phyloP scores from a whole-genome alignment of 495 filamentous ascomycete species.

The Hyaloscypha finlandica region DNA sequence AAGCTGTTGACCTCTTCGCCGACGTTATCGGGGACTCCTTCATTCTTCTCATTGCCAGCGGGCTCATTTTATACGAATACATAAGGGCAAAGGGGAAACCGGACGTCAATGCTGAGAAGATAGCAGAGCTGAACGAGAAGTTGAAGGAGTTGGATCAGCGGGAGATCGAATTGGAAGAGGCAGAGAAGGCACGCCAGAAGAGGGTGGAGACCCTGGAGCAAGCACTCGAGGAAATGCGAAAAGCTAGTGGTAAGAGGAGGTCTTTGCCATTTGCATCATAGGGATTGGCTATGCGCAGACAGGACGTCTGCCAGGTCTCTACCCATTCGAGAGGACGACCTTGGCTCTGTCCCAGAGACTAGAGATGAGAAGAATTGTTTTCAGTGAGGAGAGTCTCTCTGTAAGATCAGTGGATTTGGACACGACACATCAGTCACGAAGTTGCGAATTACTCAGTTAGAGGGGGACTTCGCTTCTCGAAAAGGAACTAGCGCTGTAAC shows the following conservation, averaged over 20 bases:
- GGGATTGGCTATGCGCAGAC: neutral
- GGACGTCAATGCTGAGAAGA: conserved; percentile 62
- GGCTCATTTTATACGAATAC: conserved; percentile 80
- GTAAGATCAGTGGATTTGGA: conserved; percentile 3
- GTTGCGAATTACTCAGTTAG: neutral
- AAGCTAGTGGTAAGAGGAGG: conserved; percentile 50
- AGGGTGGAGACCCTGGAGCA: conserved; percentile 69
- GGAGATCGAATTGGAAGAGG: conserved; percentile 65
- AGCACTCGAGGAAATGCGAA: conserved; percentile 61
- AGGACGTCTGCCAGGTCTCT: neutral
- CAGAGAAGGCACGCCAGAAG: conserved; percentile 56
- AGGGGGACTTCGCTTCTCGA: conserved; percentile 4
- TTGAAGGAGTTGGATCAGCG: conserved; percentile 57
- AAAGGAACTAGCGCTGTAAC: conserved; percentile 3
- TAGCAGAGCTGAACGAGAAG: conserved; percentile 71
- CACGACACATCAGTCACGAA: neutral
- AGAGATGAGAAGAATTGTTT: neutral
- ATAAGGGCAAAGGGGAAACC: conserved; percentile 72
- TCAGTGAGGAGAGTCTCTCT: neutral
- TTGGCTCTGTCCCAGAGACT: neutral
- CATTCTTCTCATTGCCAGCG: conserved; percentile 77
- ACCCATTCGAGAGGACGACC: neutral
- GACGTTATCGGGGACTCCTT: conserved; percentile 93
- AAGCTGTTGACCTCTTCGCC: conserved; percentile 94
- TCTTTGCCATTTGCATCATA: conserved; percentile 15